Percentiles rank a stretch among this genome's conserved stretches.
phyloP scores from a whole-genome alignment of 2,329 filamentous ascomycete species.

The Calonectria henricotiae region DNA sequence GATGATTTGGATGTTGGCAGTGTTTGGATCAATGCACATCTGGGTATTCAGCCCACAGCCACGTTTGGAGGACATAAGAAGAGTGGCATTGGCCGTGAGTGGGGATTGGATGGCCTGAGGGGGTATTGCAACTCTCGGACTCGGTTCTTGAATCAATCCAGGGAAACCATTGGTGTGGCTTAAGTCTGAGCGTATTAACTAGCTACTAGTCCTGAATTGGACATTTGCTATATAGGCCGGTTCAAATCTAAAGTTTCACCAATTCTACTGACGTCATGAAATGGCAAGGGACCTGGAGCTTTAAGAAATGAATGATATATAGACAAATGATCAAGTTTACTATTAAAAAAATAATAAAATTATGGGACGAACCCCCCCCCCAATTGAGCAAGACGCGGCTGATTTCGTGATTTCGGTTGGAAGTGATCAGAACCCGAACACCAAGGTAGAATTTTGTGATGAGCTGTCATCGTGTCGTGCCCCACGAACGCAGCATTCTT shows the following conservation, averaged over 20 bases:
- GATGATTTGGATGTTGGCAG: constrained; percentile 69
- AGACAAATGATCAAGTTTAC: too few relatives aligned
- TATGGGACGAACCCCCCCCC: too few relatives aligned
- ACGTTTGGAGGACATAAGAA: constrained; percentile 43
- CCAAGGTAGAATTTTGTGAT: neutral
- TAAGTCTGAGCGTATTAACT: neutral
- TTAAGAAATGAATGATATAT: neutral
- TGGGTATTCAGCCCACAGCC: constrained; percentile 28
- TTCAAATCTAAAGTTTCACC: constrained; percentile 1
- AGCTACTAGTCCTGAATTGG: neutral
- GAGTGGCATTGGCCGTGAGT: constrained; percentile 41
- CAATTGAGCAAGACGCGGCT: neutral
- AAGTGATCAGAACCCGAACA: neutral
- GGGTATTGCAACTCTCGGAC: constrained; percentile 34
- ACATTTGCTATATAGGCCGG: neutral
- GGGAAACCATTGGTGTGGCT: neutral
- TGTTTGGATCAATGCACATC: constrained; percentile 70
- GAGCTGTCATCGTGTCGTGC: neutral
- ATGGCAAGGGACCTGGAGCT: neutral
- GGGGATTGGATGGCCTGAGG: constrained; percentile 36
- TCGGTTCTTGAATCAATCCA: neutral
- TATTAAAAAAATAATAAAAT: too few relatives aligned
- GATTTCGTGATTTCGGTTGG: neutral
- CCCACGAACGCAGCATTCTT: neutral
- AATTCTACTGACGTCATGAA: neutral